Evolutionary conservation across 352 stramenopile genomes (phyloP), one percentile per base, ranked within the genome.

Genomic region (Globisporangium abappressorium): DNA sequence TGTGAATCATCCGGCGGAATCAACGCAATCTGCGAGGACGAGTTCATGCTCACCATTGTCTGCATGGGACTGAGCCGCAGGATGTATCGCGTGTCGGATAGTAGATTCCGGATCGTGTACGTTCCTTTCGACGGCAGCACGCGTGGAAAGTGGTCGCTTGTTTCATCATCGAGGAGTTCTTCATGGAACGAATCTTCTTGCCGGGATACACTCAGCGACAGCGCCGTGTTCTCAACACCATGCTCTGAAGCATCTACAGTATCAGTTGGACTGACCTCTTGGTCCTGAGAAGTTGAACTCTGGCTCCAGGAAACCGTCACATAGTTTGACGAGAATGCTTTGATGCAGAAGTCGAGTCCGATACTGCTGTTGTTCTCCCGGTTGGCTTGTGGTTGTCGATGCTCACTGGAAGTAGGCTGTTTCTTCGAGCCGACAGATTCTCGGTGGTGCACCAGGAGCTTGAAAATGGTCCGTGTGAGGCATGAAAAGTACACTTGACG

Each of bases 51-150:
- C 33, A 53, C 60, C 26, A 65, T 53, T 30, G 65, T 56, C 53
- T 70, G 51, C n/a, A 69, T 20, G n/a, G 59, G 69, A 2, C n/a
- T 64, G 3, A 86, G 58, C 18, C 68, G 73, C 53, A 89, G 34
- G 20, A 53, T 22, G 38, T 91, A 89, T 20, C 66, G 67, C 8
- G 79, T 90, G 58, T 90, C 80, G 7, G 80, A 70, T 7, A 70
- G 36, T 24, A 91, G 70, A 22, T 84, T 76, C 15, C 70, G 71
- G 26, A 86, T 65, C 3, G 69, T 83, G 43, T 60, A 83, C 7
- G 76, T 69, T 9, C 79, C 79, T 72, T 78, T 79, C 3, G 69
- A 74, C 7, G 75, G 71, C 8, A 80, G 18, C 1, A 72, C 68
- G 65, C 72, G 75, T 24, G 70, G 22, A 15, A 47, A 24, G 9